A percentile compares a stretch with the other conserved stretches of the same genome.
These are phyloP conservation scores for Neurospora sp. DNA, from an alignment of 495 filamentous ascomycete species.

Conservation along the genomic window DNA sequence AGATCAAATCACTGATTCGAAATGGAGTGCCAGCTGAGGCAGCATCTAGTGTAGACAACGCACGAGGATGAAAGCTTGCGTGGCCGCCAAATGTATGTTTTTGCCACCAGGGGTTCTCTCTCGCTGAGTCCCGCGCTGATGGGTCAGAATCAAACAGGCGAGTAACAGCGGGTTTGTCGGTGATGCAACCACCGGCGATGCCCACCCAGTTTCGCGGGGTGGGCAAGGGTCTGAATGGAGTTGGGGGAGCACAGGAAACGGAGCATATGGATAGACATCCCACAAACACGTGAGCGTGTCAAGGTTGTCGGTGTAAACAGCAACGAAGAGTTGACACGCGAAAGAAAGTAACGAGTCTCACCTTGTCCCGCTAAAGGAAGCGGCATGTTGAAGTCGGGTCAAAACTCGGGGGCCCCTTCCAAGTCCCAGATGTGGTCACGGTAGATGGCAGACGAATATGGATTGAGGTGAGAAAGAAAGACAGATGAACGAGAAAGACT, in stretches of 20 bases:
- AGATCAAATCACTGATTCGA: background rate
- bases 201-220: slow-evolving; percentile 8
- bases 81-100: background rate
- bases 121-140: background rate
- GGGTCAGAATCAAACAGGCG: background rate
- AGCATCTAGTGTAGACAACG: background rate
- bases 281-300: background rate
- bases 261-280: background rate
- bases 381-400: slow-evolving; percentile 23
- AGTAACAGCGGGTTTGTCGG: background rate
- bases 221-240: slow-evolving; percentile 8
- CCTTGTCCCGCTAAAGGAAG: slow-evolving; percentile 37
- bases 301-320: background rate
- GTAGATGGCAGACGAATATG: background rate
- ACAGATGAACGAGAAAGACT: background rate
- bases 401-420: background rate
- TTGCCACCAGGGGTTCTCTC: background rate
- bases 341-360: slow-evolving; percentile 22
- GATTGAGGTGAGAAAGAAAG: background rate
- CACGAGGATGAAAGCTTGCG: background rate
- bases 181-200: background rate
- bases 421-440: background rate
- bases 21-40: background rate
- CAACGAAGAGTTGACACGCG: background rate
- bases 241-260: slow-evolving; percentile 7